phyloP scores from a whole-genome alignment of 345 rosid genomes.

The Eutrema yunnanense region DNA sequence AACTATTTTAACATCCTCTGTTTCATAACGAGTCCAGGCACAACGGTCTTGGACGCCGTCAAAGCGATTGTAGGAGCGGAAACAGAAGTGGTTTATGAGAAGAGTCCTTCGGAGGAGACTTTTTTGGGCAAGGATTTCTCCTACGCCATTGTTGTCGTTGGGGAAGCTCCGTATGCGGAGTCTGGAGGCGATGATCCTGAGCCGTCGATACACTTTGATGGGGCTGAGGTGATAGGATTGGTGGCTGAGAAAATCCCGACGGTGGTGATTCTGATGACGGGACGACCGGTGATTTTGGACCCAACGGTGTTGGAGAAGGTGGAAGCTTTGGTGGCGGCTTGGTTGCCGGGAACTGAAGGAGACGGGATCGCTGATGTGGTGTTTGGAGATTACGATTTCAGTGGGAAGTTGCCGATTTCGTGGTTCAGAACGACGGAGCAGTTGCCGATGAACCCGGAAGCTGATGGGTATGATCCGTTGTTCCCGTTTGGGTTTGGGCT shows the following conservation, averaged over 20 bases:
- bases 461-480: conserved; percentile 44
- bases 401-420: conserved; percentile 3
- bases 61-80: conserved; percentile 43
- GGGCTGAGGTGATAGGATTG: conserved; percentile 37
- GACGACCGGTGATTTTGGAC: conserved; percentile 62
- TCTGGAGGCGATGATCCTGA: conserved; percentile 42
- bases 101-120: conserved; percentile 43
- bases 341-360: conserved; percentile 23
- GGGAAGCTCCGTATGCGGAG: conserved; percentile 76
- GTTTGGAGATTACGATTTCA: conserved; percentile 24
- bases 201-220: conserved; percentile 55
- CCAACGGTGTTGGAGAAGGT: conserved; percentile 46
- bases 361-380: conserved; percentile 6
- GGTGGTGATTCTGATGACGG: conserved; percentile 52
- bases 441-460: conserved; percentile 38
- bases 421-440: conserved; percentile 29
- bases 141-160: conserved; percentile 64
- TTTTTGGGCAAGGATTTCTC: conserved; percentile 39
- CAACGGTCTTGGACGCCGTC: conserved; percentile 42
- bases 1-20: conserved; percentile 46
- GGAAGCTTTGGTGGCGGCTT: conserved; percentile 49
- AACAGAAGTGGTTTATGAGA: conserved; percentile 56
- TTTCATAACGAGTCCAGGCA: background rate
- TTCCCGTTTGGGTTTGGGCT: conserved; percentile 7
- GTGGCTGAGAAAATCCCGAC: conserved; percentile 59